phyloP scores from a whole-genome alignment of 176 grass and related monocot genomes.

The Juncus effusus region DNA sequence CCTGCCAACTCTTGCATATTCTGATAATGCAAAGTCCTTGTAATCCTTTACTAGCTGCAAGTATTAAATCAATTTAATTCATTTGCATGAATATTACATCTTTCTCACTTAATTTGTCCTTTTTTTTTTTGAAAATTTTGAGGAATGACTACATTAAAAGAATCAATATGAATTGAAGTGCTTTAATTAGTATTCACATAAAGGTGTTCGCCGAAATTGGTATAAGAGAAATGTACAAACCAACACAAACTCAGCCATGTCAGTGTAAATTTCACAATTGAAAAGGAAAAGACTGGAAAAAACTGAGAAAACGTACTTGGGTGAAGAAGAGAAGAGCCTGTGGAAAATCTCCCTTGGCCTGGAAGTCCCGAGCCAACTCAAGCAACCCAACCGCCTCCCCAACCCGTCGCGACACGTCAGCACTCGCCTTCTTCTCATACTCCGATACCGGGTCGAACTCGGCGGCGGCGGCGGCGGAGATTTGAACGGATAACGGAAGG shows the following conservation, averaged over 20 bases:
- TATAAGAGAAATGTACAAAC: no score
- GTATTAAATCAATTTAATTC: not conserved
- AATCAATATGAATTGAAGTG: not conserved
- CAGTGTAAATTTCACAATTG: no score
- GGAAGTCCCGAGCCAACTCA: conserved; percentile 57
- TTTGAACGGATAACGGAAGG: conserved; percentile 16
- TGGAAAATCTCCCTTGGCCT: conserved; percentile 78
- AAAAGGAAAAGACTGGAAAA: not conserved
- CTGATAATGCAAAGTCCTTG: conserved; percentile 67
- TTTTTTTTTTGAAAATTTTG: not conserved
- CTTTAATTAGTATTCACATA: no score
- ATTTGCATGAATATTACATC: not conserved
- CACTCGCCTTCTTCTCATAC: conserved; percentile 48
- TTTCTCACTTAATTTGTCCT: not conserved
- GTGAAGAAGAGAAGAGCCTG: conserved; percentile 69
- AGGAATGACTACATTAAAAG: not conserved
- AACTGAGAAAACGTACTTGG: conserved; percentile 26
- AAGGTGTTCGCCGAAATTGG: no score
- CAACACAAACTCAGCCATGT: no score
- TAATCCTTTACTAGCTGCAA: conserved; percentile 53
- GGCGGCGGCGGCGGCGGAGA: not conserved
- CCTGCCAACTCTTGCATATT: conserved; percentile 85
- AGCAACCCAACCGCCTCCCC: conserved; percentile 54
- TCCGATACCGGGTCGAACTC: conserved; percentile 44
- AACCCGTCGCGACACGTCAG: conserved; percentile 44